Evolutionary conservation across 495 filamentous ascomycete species (phyloP).

Genomic region (Penicillium riverlandense): DNA sequence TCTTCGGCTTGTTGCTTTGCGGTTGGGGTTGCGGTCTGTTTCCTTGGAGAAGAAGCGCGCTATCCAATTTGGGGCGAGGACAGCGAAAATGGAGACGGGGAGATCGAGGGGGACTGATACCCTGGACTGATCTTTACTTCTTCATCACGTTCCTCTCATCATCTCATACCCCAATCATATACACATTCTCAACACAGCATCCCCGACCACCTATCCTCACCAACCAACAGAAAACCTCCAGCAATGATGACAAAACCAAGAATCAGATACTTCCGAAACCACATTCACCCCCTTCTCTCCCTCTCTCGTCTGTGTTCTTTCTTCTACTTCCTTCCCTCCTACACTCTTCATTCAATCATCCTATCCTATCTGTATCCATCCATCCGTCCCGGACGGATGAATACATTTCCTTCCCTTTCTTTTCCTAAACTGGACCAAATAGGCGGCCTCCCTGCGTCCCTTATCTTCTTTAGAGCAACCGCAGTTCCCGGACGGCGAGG

Average conservation of each 20-base stretch:
- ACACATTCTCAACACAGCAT: neutral
- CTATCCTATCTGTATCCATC: constrained; percentile 1
- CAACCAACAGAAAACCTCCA: constrained; percentile 5
- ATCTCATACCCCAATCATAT: neutral
- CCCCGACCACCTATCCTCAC: neutral
- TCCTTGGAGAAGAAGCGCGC: constrained; percentile 88
- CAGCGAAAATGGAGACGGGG: constrained; percentile 77
- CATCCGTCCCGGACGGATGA: too few species aligned
- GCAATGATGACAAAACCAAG: constrained; percentile 40
- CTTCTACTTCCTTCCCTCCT: neutral
- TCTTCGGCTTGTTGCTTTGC: constrained; percentile 68
- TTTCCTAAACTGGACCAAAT: too few species aligned
- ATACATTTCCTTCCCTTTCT: too few species aligned
- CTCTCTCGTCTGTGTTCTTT: neutral
- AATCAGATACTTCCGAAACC: constrained; percentile 49
- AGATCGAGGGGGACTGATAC: constrained; percentile 62
- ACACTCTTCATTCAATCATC: neutral
- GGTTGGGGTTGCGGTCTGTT: constrained; percentile 60
- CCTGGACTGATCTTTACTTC: constrained; percentile 22
- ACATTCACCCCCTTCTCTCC: constrained; percentile 1
- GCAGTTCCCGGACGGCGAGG: constrained; percentile 18
- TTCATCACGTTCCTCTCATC: neutral
- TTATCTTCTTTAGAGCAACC: constrained; percentile 15
- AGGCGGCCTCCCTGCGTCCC: neutral
- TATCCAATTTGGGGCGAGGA: constrained; percentile 81